Evolutionary conservation across 1,284 basidiomycete species (phyloP), one percentile per base, ranked within the genome.

Genomic region (Microbotryum intermedium): DNA sequence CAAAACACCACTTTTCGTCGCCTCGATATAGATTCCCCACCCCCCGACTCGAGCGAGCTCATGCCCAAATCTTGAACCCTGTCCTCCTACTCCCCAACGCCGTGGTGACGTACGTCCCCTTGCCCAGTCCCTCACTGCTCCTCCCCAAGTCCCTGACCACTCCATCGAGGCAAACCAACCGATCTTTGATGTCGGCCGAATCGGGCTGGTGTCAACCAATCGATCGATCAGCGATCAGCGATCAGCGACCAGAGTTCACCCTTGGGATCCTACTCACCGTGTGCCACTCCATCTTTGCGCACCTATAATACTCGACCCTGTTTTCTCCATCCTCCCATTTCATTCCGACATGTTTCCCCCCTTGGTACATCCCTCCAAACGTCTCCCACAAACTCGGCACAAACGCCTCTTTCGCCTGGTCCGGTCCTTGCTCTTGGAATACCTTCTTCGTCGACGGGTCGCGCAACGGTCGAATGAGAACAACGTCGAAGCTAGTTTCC

Each of bases 261-360:
- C n/a, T n/a, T n/a, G n/a, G n/a, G n/a, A n/a, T n/a, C n/a, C n/a
- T 13, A 79, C 85, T 69, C 70, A 86, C 87, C 25, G 90, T 89
- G 48, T 77, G 77, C 92, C 92, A 97, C 62, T 84, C 82, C 83
- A 90, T 94, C 6, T 84, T 85, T 6, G 80, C 80, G 65, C 85
- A 88, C 25, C 92, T 80, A 59, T 86, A 80, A 67, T 90, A 88
- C 74, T 97, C 93, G 0, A 90, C 84, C 0, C 90, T 82, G 0
- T 76, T 70, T 28, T 77, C 74, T 2, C 84, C 84, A 68, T 90
- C 88, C 73, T 93, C 91, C 0, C 89, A 83, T 1, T 89, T 81
- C 62, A 87, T 69, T 25, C 79, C 72, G 52, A 88, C 72, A 71
- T 94, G 91, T 5, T 73, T 75, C 3, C 90, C 91, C 51, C 84